phyloP scores from a whole-genome alignment of 345 rosid genomes.

The Salix dunnii region DNA sequence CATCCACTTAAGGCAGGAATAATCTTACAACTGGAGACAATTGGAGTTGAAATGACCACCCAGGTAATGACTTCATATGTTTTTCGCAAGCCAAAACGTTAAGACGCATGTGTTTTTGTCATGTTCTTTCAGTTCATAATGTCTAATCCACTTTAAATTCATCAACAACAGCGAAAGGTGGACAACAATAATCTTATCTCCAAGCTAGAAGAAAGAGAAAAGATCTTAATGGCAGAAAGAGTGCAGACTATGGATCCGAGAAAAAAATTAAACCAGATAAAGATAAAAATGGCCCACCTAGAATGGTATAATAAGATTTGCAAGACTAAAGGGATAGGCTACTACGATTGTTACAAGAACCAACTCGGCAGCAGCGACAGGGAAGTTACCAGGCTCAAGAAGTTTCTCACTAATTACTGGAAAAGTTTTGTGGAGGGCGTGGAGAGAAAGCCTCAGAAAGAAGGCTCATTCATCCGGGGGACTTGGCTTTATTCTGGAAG shows the following conservation, averaged over 20 bases:
- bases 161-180: constrained; percentile 18
- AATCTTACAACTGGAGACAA: constrained; percentile 28
- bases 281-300: constrained; percentile 36
- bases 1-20: constrained; percentile 24
- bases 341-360: constrained; percentile 57
- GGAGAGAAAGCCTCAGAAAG: constrained; percentile 48
- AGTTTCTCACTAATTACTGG: constrained; percentile 47
- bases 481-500: constrained; percentile 48
- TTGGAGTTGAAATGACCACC: constrained; percentile 14
- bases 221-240: neutral
- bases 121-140: too few relatives aligned
- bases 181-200: neutral
- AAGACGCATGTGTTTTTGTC: too few relatives aligned
- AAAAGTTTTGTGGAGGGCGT: constrained; percentile 40
- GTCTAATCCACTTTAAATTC: neutral
- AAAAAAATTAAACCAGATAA: constrained; percentile 38
- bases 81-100: too few relatives aligned
- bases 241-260: constrained; percentile 19
- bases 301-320: constrained; percentile 61
- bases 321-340: constrained; percentile 31
- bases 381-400: constrained; percentile 3
- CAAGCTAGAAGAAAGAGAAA: constrained; percentile 7
- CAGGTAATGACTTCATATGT: constrained; percentile 20
- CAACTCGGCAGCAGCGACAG: neutral
- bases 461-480: constrained; percentile 17